Conservation (phyloP, 306 rosid genomes). For the Mucuna pruriens region DNA sequence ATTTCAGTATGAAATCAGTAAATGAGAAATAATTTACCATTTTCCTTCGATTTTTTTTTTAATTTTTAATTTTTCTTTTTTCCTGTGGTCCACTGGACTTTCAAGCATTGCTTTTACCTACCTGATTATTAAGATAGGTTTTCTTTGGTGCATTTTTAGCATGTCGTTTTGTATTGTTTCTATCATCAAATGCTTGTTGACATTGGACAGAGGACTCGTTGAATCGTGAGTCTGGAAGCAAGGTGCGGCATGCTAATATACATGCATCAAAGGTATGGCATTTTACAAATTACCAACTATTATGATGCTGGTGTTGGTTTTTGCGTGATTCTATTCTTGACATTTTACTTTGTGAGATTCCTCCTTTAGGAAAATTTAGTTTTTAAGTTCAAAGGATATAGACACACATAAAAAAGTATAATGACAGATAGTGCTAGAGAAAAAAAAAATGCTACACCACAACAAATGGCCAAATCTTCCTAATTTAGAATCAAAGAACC, state of each 20-base stretch:
- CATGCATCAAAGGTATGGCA: conserved; percentile 73
- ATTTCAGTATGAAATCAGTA: neutral
- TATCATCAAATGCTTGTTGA: neutral
- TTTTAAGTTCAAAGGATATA: neutral
- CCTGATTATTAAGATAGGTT: neutral
- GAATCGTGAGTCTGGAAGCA: neutral
- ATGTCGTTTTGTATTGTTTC: neutral
- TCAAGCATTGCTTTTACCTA: neutral
- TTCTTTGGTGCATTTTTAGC: neutral
- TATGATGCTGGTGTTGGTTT: neutral
- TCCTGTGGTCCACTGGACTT: neutral
- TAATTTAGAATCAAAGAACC: neutral
- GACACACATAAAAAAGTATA: neutral
- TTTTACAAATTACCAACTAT: neutral
- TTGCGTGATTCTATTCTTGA: neutral
- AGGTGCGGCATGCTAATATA: conserved; percentile 50
- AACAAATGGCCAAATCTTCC: neutral
- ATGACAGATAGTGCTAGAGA: neutral
- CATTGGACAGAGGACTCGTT: conserved; percentile 33
- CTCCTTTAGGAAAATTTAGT: neutral
- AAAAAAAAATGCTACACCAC: neutral
- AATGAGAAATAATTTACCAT: neutral
- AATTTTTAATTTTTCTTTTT: neutral
- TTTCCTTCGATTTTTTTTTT: neutral
- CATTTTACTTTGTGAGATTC: neutral